Evolutionary conservation across 2,329 filamentous ascomycete species (phyloP).

Genomic region (Neofusicoccum umdonicola): DNA sequence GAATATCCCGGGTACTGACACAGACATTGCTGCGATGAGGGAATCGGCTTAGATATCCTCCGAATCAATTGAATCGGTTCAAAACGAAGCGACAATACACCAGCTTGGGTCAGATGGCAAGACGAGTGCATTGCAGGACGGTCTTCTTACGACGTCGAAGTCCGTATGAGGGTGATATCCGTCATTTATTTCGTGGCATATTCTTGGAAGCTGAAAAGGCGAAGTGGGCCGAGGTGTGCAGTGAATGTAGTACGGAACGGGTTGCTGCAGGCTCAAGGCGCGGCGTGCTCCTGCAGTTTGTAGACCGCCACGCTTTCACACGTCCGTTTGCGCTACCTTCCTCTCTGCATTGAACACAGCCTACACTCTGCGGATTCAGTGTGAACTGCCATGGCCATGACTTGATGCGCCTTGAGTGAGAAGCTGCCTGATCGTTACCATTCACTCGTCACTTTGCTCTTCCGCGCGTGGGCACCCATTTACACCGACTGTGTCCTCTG

Average conservation of each 20-base stretch:
- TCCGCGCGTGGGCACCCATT: not conserved
- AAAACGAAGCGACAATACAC: not conserved
- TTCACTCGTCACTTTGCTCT: not conserved
- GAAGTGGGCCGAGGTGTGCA: not conserved
- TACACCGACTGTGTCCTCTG: not conserved
- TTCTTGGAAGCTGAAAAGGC: not conserved
- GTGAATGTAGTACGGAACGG: not conserved
- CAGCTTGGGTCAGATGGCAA: not conserved
- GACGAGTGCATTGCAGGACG: not conserved
- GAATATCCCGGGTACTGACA: conserved; percentile 13
- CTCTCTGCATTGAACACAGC: no score
- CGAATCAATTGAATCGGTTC: conserved; percentile 15
- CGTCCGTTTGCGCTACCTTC: not conserved
- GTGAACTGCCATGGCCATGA: not conserved
- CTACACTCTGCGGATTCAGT: not conserved
- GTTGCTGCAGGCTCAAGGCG: not conserved
- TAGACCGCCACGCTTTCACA: not conserved
- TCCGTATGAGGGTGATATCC: not conserved
- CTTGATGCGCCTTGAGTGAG: not conserved
- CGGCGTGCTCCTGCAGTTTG: not conserved
- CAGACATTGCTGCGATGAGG: conserved; percentile 14
- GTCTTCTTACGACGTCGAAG: not conserved
- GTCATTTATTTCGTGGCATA: not conserved
- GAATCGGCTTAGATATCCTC: conserved; percentile 17
- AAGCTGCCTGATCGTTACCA: not conserved